Evolutionary conservation across 306 rosid species (phyloP).

Genomic region (Rosa chinensis): DNA sequence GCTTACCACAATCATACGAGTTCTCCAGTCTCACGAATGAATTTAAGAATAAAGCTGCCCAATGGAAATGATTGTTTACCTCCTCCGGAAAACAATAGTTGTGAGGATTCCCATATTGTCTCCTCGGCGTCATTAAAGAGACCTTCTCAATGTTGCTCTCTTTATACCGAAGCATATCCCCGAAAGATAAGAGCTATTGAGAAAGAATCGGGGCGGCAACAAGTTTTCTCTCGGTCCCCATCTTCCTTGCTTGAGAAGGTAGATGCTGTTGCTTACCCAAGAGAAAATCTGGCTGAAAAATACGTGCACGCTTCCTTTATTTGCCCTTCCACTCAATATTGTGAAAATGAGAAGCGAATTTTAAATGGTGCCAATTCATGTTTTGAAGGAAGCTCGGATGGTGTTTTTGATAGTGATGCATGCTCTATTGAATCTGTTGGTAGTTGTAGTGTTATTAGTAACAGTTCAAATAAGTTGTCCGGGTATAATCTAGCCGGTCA

Average conservation of each 20-base stretch:
- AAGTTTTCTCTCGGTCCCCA: conserved; percentile 24
- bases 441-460: conserved; percentile 68
- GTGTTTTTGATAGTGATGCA: conserved; percentile 47
- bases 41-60: conserved; percentile 20
- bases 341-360: conserved; percentile 30
- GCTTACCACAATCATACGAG: neutral
- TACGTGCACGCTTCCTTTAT: neutral
- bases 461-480: conserved; percentile 34
- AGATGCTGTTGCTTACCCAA: conserved; percentile 71
- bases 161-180: conserved; percentile 39
- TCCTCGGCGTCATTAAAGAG: conserved; percentile 57
- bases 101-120: conserved; percentile 36
- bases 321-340: neutral
- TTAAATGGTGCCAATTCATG: conserved; percentile 31
- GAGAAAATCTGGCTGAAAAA: conserved; percentile 10
- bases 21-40: conserved; percentile 31
- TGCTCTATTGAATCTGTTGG: conserved; percentile 60
- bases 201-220: conserved; percentile 36
- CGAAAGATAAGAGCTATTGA: conserved; percentile 53
- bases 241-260: conserved; percentile 52
- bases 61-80: conserved; percentile 31
- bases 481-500: conserved; percentile 45
- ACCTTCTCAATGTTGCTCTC: conserved; percentile 17
- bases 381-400: conserved; percentile 46
- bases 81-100: conserved; percentile 28